Conservation (phyloP, 2,329 filamentous ascomycete species). For the Myriosclerotinia curreyana region DNA sequence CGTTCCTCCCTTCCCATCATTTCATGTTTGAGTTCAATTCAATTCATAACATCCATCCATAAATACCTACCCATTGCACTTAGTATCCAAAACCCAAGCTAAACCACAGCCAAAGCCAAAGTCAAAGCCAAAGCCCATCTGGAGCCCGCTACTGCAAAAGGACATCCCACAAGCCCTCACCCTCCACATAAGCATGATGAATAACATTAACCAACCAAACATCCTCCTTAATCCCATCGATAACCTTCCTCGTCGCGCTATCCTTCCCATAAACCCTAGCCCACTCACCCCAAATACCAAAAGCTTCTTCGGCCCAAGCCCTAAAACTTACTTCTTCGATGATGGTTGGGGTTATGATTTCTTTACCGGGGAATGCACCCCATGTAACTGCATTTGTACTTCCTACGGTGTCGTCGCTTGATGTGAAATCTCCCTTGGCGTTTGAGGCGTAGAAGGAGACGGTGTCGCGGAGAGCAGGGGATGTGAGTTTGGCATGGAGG, state of each 20-base stretch:
- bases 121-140: too few species aligned
- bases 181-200: slow-evolving; percentile 72
- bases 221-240: slow-evolving; percentile 65
- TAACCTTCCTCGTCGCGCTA: slow-evolving; percentile 66
- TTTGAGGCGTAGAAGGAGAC: slow-evolving; percentile 90
- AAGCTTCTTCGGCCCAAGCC: slow-evolving; percentile 94
- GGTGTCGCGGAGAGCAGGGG: slow-evolving; percentile 56
- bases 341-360: slow-evolving; percentile 94
- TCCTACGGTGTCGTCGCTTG: slow-evolving; percentile 51
- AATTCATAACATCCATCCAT: neutral
- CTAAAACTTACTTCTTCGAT: slow-evolving; percentile 93
- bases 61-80: neutral
- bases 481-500: slow-evolving; percentile 61
- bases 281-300: slow-evolving; percentile 95
- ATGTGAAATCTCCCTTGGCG: slow-evolving; percentile 70
- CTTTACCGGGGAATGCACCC: slow-evolving; percentile 93
- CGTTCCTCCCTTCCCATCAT: neutral
- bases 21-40: neutral
- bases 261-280: slow-evolving; percentile 71
- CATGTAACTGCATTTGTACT: slow-evolving; percentile 94
- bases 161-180: slow-evolving; percentile 69
- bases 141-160: slow-evolving; percentile 42
- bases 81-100: neutral
- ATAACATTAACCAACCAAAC: slow-evolving; percentile 90
- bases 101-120: too few species aligned